Base-by-base conservation (phyloP, 495 filamentous ascomycete genomes). In the Xylaria venustula region DNA sequence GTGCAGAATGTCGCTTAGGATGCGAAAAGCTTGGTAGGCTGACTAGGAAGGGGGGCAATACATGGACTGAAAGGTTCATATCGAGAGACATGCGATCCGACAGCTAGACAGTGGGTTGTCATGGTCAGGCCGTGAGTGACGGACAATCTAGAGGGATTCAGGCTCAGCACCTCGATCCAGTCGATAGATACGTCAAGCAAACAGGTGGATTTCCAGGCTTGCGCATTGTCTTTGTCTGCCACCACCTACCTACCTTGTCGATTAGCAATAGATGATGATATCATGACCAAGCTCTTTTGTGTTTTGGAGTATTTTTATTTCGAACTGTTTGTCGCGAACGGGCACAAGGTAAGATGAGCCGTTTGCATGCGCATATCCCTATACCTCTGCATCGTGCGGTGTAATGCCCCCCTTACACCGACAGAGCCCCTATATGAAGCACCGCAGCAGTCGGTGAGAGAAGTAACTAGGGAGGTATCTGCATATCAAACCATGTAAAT, bases 61-160 rank as follows among this genome's bases (percentile, higher is more conserved):
- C 19, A 19, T 44, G 15, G 46, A 40, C 46, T 4, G 11, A 50
- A 19, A 50, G 25, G 36, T 11, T 23, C 23, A 22, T 20, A 50
- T 28, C 23, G 28, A 47, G 54, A 36, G 30, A 19, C 11, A 22
- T 41, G 30, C 28, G 19, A 20, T 58, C 22, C 37, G 22, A 28
- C 44, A 40, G 56, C 37, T 51, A 51, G 46, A 59, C 32, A 30
- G 22, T 34, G 37, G 44, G 12, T 36, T 59, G 22, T 8, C 46
- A 30, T 42, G 25, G 2, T 50, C 56, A 32, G 15, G 42, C 7
- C 32, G 28, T 30, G 20, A 42, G 37, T 7, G 37, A 12, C 37
- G 15, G 3, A 15, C 3, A 40, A 40, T 40, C 3, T 34, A 7
- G 14, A 15, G 37, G 11, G 30, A 11, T 34, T 15, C 37, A 40